These are phyloP conservation scores for Avena eriantha DNA, from an alignment of 176 grass and related monocot genomes.

Conservation along the genomic window DNA sequence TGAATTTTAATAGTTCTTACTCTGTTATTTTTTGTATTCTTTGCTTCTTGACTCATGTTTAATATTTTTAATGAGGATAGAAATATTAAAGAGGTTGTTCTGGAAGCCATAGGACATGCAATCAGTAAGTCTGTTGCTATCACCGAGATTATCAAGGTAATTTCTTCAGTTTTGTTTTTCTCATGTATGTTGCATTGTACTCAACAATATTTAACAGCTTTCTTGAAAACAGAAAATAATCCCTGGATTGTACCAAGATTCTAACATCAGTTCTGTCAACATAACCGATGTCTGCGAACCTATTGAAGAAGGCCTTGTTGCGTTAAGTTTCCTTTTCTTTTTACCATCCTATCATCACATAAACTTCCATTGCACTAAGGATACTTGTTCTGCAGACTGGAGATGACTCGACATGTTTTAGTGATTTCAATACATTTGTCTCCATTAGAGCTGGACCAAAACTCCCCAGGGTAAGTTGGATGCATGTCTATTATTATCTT, in stretches of 20 bases:
- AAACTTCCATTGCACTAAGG: background rate
- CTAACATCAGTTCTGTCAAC: conserved; percentile 28
- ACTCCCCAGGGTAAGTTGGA: conserved; percentile 72
- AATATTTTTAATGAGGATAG: conserved; percentile 59
- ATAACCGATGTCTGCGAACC: too few species aligned
- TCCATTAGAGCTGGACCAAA: conserved; percentile 63
- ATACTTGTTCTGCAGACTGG: conserved; percentile 56
- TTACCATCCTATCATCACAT: background rate
- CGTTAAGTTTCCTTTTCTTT: too few species aligned
- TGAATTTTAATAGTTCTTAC: background rate
- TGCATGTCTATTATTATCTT: conserved; percentile 13
- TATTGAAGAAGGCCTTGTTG: background rate
- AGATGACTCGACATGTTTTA: conserved; percentile 88
- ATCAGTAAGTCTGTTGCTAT: conserved; percentile 90
- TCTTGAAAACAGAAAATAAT: conserved; percentile 64
- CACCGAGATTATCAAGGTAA: conserved; percentile 93
- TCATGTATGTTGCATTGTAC: conserved; percentile 3
- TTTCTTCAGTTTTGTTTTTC: background rate
- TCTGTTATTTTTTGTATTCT: background rate
- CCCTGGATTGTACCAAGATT: conserved; percentile 80
- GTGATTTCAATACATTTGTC: conserved; percentile 94
- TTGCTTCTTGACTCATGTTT: conserved; percentile 14
- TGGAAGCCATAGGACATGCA: conserved; percentile 97
- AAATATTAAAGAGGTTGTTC: conserved; percentile 78
- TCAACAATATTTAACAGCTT: conserved; percentile 27